These are phyloP conservation scores for Pseudoscleropodium purum DNA, from an alignment of 225 moss, liverwort and hornwort genomes.

Conservation along the genomic window DNA sequence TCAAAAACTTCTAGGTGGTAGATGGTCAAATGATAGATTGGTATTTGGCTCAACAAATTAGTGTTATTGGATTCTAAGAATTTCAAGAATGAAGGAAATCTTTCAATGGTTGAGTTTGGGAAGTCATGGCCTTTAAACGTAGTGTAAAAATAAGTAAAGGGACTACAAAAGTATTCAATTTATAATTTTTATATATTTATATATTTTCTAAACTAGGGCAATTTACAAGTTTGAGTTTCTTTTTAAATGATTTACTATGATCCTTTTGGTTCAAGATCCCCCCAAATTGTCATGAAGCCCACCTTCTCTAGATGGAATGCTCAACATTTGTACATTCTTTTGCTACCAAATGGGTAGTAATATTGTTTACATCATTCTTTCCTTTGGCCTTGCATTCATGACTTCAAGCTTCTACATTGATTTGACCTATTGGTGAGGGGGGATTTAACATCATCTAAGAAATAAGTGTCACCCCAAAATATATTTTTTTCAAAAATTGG, in stretches of 20 bases:
- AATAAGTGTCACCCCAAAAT: neutral
- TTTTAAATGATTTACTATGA: neutral
- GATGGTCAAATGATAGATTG: too few species aligned
- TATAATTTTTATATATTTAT: neutral
- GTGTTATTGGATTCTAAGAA: too few species aligned
- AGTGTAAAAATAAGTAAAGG: neutral
- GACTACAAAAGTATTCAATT: neutral
- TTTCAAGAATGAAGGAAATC: neutral
- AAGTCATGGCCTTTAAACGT: neutral
- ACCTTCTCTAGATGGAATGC: neutral
- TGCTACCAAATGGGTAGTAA: rapidly evolving
- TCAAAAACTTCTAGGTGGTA: too few species aligned
- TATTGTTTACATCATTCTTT: neutral
- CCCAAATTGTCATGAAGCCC: rapidly evolving
- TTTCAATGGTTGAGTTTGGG: neutral
- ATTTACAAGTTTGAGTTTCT: neutral
- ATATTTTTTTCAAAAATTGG: neutral
- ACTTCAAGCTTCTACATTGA: neutral
- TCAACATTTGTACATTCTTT: neutral
- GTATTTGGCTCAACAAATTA: too few species aligned
- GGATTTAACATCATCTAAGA: neutral
- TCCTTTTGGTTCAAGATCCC: neutral
- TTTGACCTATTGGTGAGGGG: rapidly evolving
- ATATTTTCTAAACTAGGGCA: neutral
- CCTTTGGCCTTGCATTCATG: neutral